Evolutionary conservation across 495 filamentous ascomycete species (phyloP).

Genomic region (Trichoderma gamsii): DNA sequence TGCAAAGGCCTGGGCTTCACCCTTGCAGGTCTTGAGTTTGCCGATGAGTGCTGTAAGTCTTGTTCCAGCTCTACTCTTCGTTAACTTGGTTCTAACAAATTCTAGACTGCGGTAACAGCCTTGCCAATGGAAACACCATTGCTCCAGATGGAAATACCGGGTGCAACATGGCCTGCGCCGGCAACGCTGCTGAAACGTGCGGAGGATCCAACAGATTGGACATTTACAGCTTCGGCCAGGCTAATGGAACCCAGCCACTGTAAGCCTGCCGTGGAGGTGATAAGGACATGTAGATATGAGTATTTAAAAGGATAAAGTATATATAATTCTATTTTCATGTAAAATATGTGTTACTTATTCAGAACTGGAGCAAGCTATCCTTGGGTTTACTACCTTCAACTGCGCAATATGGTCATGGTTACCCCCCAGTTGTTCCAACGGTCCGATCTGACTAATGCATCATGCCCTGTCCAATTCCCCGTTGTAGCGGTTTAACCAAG

Average conservation of each 20-base stretch:
- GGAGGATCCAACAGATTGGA: slow-evolving; percentile 21
- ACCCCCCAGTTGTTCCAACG: no score
- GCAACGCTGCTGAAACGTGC: slow-evolving; percentile 23
- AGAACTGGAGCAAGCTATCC: no score
- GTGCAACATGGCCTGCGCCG: slow-evolving; percentile 25
- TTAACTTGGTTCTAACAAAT: not conserved
- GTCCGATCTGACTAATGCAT: no score
- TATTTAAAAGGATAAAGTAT: not conserved
- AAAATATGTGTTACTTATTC: no score
- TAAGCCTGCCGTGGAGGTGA: not conserved
- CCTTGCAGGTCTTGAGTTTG: slow-evolving; percentile 14
- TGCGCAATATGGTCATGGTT: no score
- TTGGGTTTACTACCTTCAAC: no score
- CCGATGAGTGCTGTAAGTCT: slow-evolving; percentile 17
- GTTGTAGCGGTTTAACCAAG: no score
- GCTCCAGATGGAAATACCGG: slow-evolving; percentile 17
- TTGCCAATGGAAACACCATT: slow-evolving; percentile 17
- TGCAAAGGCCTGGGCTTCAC: slow-evolving; percentile 12
- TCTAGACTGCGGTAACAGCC: slow-evolving; percentile 18
- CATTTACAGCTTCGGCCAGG: slow-evolving; percentile 19
- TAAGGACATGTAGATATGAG: not conserved
- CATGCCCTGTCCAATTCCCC: no score
- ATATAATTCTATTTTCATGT: no score
- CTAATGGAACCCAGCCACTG: slow-evolving; percentile 15
- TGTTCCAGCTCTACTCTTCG: not conserved